These are phyloP conservation scores for Talaromyces sp. DNA, from an alignment of 2,329 filamentous ascomycete species.

Conservation along the genomic window DNA sequence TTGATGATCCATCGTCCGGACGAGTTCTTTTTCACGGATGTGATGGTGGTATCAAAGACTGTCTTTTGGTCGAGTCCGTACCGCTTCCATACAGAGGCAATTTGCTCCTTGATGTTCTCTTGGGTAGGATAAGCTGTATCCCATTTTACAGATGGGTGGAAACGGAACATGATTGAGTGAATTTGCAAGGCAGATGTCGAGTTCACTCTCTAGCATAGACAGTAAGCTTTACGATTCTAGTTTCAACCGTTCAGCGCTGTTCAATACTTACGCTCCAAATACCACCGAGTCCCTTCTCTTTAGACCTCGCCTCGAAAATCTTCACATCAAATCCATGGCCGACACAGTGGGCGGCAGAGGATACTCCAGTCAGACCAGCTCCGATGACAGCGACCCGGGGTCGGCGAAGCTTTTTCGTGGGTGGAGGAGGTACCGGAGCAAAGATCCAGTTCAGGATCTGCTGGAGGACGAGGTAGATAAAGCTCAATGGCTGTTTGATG, in stretches of 20 bases:
- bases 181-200: constrained; percentile 78
- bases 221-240: not conserved
- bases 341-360: constrained; percentile 73
- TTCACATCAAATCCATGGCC: constrained; percentile 79
- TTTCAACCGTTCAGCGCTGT: not conserved
- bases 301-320: constrained; percentile 67
- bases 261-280: constrained; percentile 65
- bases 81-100: constrained; percentile 66
- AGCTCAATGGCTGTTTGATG: constrained; percentile 21
- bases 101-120: constrained; percentile 67
- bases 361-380: constrained; percentile 68
- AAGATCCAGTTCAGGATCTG: constrained; percentile 46
- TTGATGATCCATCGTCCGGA: constrained; percentile 74
- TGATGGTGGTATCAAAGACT: constrained; percentile 64
- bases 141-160: constrained; percentile 75
- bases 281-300: constrained; percentile 61
- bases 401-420: constrained; percentile 47
- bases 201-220: constrained; percentile 60
- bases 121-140: constrained; percentile 70
- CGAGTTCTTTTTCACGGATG: constrained; percentile 63
- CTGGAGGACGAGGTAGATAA: constrained; percentile 29
- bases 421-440: constrained; percentile 63
- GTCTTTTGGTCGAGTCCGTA: constrained; percentile 69
- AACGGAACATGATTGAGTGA: constrained; percentile 81
- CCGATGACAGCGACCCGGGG: constrained; percentile 67